These are phyloP conservation scores for Cladosporium halotolerans DNA, from an alignment of 2,329 filamentous ascomycete genomes.

Conservation along the genomic window DNA sequence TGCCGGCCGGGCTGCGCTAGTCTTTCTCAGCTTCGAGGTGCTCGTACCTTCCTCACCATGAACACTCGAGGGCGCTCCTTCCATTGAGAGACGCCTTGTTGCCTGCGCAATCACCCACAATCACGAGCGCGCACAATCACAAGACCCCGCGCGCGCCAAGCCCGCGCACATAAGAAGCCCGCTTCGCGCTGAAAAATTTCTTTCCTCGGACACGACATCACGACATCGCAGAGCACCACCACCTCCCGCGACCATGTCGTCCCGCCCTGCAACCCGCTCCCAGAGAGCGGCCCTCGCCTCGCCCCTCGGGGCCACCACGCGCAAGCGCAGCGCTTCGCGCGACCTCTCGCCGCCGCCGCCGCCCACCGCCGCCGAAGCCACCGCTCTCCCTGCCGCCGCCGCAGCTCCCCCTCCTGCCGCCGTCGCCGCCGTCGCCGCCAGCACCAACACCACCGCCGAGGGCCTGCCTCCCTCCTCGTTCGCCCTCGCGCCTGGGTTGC, in stretches of 20 bases:
- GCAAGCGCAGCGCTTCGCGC: slow-evolving; percentile 7
- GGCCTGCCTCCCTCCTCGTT: neutral
- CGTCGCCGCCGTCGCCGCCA: neutral
- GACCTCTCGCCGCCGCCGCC: neutral
- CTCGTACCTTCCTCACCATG: slow-evolving; percentile 2
- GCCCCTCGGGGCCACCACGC: neutral
- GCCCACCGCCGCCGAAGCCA: neutral
- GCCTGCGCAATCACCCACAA: neutral
- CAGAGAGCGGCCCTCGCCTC: neutral
- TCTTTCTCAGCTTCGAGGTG: neutral
- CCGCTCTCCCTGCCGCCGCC: neutral
- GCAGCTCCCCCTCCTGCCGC: neutral
- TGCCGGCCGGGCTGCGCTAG: neutral
- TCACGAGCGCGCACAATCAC: neutral
- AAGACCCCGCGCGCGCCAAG: neutral
- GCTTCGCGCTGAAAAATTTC: neutral
- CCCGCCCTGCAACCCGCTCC: neutral
- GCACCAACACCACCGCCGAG: neutral
- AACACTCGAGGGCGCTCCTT: neutral
- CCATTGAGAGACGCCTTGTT: neutral
- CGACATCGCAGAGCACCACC: neutral
- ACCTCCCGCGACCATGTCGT: slow-evolving; percentile 4
- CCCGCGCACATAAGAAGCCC: neutral
- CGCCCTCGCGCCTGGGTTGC: neutral
- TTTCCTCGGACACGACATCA: neutral